Evolutionary conservation across 1,139 yeast genomes (phyloP).

Genomic region (Suhomyces anneliseae): DNA sequence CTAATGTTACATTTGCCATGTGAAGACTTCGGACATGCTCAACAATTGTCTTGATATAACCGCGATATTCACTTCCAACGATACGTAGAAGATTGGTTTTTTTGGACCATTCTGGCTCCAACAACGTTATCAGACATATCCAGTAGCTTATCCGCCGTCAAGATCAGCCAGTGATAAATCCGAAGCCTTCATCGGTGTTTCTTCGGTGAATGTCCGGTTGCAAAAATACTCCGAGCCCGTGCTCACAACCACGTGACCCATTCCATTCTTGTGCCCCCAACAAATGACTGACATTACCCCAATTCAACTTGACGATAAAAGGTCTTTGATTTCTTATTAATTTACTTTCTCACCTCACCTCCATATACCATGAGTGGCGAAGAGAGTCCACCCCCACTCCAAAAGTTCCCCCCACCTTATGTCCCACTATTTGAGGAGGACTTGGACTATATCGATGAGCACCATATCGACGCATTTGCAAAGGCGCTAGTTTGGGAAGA

Average conservation of each 20-base stretch:
- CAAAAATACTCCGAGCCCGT: background rate
- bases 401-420: background rate
- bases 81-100: too few species aligned
- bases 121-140: too few species aligned
- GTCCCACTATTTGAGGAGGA: conserved; percentile 29
- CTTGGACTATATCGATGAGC: conserved; percentile 35
- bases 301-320: too few species aligned
- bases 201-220: background rate
- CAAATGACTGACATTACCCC: background rate
- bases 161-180: too few species aligned
- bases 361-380: background rate
- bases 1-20: too few species aligned
- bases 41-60: too few species aligned
- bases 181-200: background rate
- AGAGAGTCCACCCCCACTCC: background rate
- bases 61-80: too few species aligned
- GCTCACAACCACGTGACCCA: background rate
- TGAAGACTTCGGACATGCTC: too few species aligned
- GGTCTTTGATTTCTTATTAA: too few species aligned
- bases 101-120: too few species aligned
- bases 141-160: too few species aligned
- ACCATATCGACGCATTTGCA: conserved; percentile 43
- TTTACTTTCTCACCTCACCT: too few species aligned
- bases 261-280: background rate
- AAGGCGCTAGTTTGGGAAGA: conserved; percentile 44